Evolutionary conservation across 108 stramenopile species (phyloP), one percentile per base, ranked within the genome.

Genomic region (Cyclostephanos invisitatus): DNA sequence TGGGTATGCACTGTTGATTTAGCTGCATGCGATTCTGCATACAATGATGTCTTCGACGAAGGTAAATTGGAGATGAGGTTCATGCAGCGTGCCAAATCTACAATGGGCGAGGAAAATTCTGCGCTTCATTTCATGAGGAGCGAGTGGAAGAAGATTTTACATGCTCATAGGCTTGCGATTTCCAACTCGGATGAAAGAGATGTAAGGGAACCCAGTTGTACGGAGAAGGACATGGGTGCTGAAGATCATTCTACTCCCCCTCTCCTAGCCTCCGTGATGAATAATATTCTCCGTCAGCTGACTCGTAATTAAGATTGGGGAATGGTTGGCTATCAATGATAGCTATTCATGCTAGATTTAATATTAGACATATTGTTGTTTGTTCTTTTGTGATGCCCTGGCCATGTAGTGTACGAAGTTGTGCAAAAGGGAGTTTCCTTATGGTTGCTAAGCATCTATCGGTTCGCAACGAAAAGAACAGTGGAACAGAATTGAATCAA

Each of bases 1-100:
- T 87, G 85, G 85, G 83, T 79, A 14, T 86, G 85, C 57, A 18
- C 36, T 24, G 44, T 70, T 20, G 80, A 86, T 49, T 22, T 49
- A 11, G 60, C 75, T 37, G 75, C 76, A n/a, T 86, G 85, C 48
- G 44, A 78, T 22, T 71, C 62, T 40, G 75, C 83, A 1, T 53
- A 81, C 36, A 73, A 36, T 32, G 57, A 62, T 20, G 83, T 73
- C 20, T 78, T 86, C 12, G 57, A 78, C 8, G 65, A 61, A 29
- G 38, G 44, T 27, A 67, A 40, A 21, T 54, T 78, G 59, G 77
- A 71, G 17, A 27, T 20, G 18, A 60, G 50, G 46, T 78, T 78
- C 59, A 11, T 42, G 21, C 70, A 55, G 38, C 64, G 70, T 40
- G 53, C 63, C n/a, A 21, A 44, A 40, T 32, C 17, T 37, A 10